Evolutionary conservation across 2,329 filamentous ascomycete species (phyloP).

Genomic region (Penicillium griseofulvum): DNA sequence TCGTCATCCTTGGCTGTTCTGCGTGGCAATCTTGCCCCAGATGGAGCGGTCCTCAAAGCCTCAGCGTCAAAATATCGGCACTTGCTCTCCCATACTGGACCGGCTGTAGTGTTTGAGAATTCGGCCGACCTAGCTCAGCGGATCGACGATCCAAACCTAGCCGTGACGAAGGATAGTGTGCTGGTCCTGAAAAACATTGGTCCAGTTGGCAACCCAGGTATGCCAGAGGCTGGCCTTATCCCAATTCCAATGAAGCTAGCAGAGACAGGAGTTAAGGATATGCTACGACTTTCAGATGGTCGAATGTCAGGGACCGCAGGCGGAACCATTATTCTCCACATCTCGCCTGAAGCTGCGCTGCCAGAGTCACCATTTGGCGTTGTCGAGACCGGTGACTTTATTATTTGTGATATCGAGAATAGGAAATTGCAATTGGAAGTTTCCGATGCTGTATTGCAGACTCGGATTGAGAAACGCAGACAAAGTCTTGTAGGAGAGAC

Average conservation of each 20-base stretch:
- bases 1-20: constrained; percentile 48
- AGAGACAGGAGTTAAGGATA: constrained; percentile 49
- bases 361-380: constrained; percentile 50
- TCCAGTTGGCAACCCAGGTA: constrained; percentile 52
- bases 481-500: constrained; percentile 12
- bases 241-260: constrained; percentile 52
- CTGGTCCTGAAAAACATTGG: constrained; percentile 52
- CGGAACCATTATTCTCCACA: constrained; percentile 54
- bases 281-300: constrained; percentile 55
- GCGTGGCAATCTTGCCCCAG: constrained; percentile 49
- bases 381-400: constrained; percentile 49
- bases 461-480: constrained; percentile 36
- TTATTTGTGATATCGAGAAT: constrained; percentile 47
- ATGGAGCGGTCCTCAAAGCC: constrained; percentile 52
- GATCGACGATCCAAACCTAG: constrained; percentile 47
- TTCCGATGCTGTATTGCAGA: constrained; percentile 41
- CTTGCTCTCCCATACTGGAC: constrained; percentile 46
- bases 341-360: constrained; percentile 53
- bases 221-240: constrained; percentile 54
- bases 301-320: constrained; percentile 57
- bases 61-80: constrained; percentile 50
- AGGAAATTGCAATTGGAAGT: constrained; percentile 45
- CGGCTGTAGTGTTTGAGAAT: constrained; percentile 51
- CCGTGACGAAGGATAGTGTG: constrained; percentile 46
- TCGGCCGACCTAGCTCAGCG: constrained; percentile 46